phyloP scores from a whole-genome alignment of 768 basidiomycete species.

The Pisolithus marmoratus region DNA sequence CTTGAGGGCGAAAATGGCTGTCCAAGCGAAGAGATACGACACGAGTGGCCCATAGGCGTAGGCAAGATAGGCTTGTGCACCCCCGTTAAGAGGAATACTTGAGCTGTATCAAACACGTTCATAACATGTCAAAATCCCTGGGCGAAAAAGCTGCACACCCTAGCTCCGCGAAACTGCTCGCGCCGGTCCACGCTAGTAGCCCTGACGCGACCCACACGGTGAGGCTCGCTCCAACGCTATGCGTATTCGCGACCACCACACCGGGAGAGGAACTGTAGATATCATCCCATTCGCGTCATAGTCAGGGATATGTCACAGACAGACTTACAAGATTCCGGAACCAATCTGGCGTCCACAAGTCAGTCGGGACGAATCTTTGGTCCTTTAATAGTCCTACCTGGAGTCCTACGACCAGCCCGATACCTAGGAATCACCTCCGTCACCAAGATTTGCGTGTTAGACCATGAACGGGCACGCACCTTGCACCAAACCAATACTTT shows the following conservation, averaged over 20 bases:
- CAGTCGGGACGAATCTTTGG: not conserved
- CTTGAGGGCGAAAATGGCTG: conserved; percentile 82
- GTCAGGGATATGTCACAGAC: not conserved
- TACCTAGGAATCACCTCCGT: conserved; percentile 41
- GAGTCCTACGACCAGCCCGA: conserved; percentile 77
- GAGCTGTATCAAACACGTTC: conserved; percentile 13
- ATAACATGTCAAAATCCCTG: not conserved
- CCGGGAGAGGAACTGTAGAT: conserved; percentile 78
- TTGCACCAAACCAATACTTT: conserved; percentile 70
- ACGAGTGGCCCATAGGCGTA: conserved; percentile 84
- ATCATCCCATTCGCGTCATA: conserved; percentile 4
- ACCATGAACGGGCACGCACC: conserved; percentile 41
- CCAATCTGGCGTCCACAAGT: conserved; percentile 52
- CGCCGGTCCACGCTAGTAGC: conserved; percentile 90
- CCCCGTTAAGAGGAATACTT: conserved; percentile 39
- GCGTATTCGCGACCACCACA: conserved; percentile 81
- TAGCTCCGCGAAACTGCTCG: conserved; percentile 89
- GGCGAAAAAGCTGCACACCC: conserved; percentile 46
- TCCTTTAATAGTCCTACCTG: conserved; percentile 44
- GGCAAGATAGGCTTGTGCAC: conserved; percentile 74
- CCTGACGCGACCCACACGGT: conserved; percentile 82
- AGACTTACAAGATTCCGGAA: conserved; percentile 83
- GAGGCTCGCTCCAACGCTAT: conserved; percentile 87
- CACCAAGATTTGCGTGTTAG: not conserved
- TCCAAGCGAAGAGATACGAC: conserved; percentile 94